Base-by-base conservation (phyloP, 495 filamentous ascomycete genomes). In the Collariella sp. region DNA sequence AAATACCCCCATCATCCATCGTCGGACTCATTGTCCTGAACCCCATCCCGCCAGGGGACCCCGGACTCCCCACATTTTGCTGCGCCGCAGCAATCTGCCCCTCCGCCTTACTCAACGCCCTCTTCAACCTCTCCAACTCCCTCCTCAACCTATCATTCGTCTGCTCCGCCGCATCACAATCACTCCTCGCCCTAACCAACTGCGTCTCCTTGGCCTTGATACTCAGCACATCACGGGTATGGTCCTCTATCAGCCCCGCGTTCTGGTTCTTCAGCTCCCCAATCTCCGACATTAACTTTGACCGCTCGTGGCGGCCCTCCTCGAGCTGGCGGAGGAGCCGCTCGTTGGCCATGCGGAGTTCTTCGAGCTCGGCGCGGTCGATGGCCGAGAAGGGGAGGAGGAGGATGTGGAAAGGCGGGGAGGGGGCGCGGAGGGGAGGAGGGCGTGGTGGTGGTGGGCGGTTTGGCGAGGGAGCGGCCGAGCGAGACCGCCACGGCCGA, bases 191-290 rank as follows among this genome's bases (percentile, higher is more conserved):
- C 23, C 94, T 83, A 9, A 96, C 90, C 7, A 99, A 77, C 62
- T 99, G 94, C 6, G 94, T 96, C 67, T 97, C 94, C 68, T 99
- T 99, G 33, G 94, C 94, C 59, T 96, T 96, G 69, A 97, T 91
- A 59, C 88, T 88, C 19, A 99, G 78, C 10, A 96, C 88, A 64
- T 97, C 93, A 46, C 91, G 76, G 2, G 94, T 99, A 63, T 96
- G 91, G 60, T 97, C 93, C 71, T 99, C 94, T 47, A 97, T 97
- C 15, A 97, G 77, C 58, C 95, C 86, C 15, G 94, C 93, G 60
- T 99, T 97, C 63, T 96, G 86, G 58, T 95, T 90, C 67, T 91
- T 89, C 2, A 96, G 76, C 65, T 96, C 91, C 48, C 86, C 83
- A 43, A 96, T 80, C 56, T 91, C 86, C 0, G 86, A 89, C 39